A percentile compares a stretch with the other conserved stretches of the same genome.
These are phyloP conservation scores for Stylosanthes scabra DNA, from an alignment of 331 rosid species.

Conservation along the genomic window DNA sequence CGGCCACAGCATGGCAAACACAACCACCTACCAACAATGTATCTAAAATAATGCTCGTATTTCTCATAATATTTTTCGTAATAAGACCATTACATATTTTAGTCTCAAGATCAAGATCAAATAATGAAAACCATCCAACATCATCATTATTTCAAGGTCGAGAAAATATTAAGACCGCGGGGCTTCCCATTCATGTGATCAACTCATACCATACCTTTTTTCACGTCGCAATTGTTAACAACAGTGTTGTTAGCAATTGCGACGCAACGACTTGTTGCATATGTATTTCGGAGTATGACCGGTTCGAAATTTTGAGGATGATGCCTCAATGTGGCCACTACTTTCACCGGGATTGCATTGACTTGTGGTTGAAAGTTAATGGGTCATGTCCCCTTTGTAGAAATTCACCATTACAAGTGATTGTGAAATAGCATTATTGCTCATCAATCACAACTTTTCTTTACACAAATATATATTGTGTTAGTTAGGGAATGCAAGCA, in stretches of 20 bases:
- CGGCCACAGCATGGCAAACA: neutral
- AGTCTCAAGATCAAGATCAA: neutral
- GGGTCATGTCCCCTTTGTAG: conserved; percentile 87
- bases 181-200: conserved; percentile 59
- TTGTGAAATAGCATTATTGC: neutral
- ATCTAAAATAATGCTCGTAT: conserved; percentile 56
- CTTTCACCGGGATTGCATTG: conserved; percentile 74
- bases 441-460: too few relatives aligned
- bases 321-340: conserved; percentile 76
- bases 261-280: conserved; percentile 57
- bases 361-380: conserved; percentile 75
- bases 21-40: conserved; percentile 3
- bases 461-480: too few relatives aligned
- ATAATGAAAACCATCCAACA: too few relatives aligned
- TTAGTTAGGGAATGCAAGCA: too few relatives aligned
- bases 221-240: conserved; percentile 33
- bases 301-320: conserved; percentile 67
- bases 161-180: conserved; percentile 25
- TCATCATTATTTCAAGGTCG: neutral
- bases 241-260: neutral
- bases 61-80: conserved; percentile 63
- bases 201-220: conserved; percentile 67
- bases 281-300: conserved; percentile 71
- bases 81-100: conserved; percentile 52
- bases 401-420: conserved; percentile 54